A percentile compares a stretch with the other conserved stretches of the same genome.
Evolutionary conservation across 495 filamentous ascomycete species (phyloP).

Genomic region (Lasiosphaeria hispida): DNA sequence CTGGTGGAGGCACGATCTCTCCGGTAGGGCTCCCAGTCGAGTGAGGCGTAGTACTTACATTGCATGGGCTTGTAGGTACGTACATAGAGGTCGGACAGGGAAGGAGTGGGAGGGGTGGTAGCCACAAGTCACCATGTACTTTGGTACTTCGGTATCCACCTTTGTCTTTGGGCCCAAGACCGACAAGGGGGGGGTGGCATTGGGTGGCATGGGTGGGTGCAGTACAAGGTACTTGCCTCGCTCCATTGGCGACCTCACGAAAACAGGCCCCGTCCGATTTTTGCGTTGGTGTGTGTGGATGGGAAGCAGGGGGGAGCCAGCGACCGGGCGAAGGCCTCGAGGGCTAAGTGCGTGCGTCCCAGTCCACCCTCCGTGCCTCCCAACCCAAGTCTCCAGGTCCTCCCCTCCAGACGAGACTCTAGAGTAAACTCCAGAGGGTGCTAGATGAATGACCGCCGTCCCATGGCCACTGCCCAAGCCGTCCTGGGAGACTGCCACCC

Average conservation of each 20-base stretch:
- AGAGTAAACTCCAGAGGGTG: no score
- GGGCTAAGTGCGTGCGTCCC: slow-evolving; percentile 18
- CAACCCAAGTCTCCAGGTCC: no score
- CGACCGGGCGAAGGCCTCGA: slow-evolving; percentile 21
- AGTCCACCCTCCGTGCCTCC: background rate
- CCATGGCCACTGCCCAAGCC: no score
- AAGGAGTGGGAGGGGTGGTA: slow-evolving; percentile 11
- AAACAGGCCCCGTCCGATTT: slow-evolving; percentile 24
- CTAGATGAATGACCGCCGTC: no score
- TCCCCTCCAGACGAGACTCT: no score
- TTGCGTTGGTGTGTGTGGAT: slow-evolving; percentile 22
- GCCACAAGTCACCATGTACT: background rate
- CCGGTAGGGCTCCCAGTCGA: slow-evolving; percentile 26
- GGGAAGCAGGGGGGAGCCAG: slow-evolving; percentile 23
- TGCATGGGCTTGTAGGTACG: slow-evolving; percentile 25
- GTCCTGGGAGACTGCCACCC: no score
- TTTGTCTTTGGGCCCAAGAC: slow-evolving; percentile 9
- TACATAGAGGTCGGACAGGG: slow-evolving; percentile 12
- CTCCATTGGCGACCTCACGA: slow-evolving; percentile 27
- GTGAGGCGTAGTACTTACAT: slow-evolving; percentile 31
- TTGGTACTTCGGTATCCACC: background rate
- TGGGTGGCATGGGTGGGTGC: slow-evolving; percentile 1
- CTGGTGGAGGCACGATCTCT: slow-evolving; percentile 37
- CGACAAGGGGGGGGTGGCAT: background rate
- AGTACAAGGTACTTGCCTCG: slow-evolving; percentile 1